Evolutionary conservation across 176 grass and related monocot genomes (phyloP), one percentile per base, ranked within the genome.

Genomic region (Eragrostis nindensis): DNA sequence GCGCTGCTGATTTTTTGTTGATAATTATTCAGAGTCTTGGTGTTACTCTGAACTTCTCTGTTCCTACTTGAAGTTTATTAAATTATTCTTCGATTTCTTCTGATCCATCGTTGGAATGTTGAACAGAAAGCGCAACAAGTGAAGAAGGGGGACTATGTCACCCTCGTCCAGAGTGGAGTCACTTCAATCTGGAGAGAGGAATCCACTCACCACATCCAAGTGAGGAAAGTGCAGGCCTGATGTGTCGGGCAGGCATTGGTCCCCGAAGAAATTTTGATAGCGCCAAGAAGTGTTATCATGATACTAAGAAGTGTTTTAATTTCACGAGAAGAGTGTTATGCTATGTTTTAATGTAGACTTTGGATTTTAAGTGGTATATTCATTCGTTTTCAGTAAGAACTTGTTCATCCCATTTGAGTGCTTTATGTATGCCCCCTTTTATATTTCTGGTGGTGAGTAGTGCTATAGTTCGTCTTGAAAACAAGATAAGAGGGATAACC

Each of bases 141-240:
- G 78, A 82, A 91, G 73, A 71, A 93, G 43, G 90, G 86, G 68
- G 90, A 95, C 62, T 91, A 95, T 17, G 88, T 99, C n/a, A 95
- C 96, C 69, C 90, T 99, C 62, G 92, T 99, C 64, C 92, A 95
- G 86, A 99, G 96, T 29, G 96, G 96, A 25, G 87, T 87, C 16
- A 85, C 90, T 62, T 95, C 96, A 11, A 99, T 99, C 71, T 99
- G 96, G 96, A 89, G 96, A 77, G 80, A 87, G 30, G 84, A 99
- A 83, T 89, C 88, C 10, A 95, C 96, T 83, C 96, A 99, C 75
- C 88, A 93, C 76, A 93, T 99, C 41, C 96, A 99, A 90, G 92
- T 99, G 78, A 89, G 92, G 70, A 91, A 93, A 90, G 90, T 88
- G 64, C 55, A 88, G 86, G 40, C 53, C 15, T 89, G 48, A 90